Base-by-base conservation (phyloP, 1,139 yeast species). In the Debaryomyces subglobosus region DNA sequence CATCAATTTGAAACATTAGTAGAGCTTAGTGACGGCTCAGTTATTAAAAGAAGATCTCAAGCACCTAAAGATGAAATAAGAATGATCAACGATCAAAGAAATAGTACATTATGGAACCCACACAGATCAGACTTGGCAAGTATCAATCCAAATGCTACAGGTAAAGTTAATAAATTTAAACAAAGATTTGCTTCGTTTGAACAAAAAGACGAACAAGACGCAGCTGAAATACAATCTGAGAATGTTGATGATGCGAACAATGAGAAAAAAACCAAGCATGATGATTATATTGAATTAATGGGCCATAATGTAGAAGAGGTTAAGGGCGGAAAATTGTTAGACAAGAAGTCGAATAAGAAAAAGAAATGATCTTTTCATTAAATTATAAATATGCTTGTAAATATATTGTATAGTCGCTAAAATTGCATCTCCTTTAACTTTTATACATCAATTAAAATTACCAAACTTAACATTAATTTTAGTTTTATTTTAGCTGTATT, bases 1-100 rank as follows among this genome's bases (percentile, higher is more conserved):
- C 82, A 92, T 71, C 90, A 89, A 64, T 94, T 94, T 64, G 92
- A 92, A 54, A 88, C 95, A 36, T 71, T 79, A 42, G 92, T 94
- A 10, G 96, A 92, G 68, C 78, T 92, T 49, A 86, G 96, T 58
- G 98, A 94, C 65, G 99, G 99, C 2, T 87, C 97, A 27, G 96
- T 96, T 1, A 77, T 90, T 34, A 76, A 74, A 34, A 81, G 99
- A 69, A 79, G 89, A 61, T 85, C 97, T 0, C 96, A 89, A 57
- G 91, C 84, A 50, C 98, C 99, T 5, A 87, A 90, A 61, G 86
- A 81, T 49, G 97, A 94, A 64, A 77, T 89, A 63, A 78, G 96
- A 68, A 83, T 90, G 82, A 82, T 94, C 59, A 82, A 84, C 47
- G 99, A 94, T 69, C 96, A 89, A 74, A 82, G 97, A 69, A 89